Base-by-base conservation (phyloP, 208 protist species). In the Leishmania arabica region DNA sequence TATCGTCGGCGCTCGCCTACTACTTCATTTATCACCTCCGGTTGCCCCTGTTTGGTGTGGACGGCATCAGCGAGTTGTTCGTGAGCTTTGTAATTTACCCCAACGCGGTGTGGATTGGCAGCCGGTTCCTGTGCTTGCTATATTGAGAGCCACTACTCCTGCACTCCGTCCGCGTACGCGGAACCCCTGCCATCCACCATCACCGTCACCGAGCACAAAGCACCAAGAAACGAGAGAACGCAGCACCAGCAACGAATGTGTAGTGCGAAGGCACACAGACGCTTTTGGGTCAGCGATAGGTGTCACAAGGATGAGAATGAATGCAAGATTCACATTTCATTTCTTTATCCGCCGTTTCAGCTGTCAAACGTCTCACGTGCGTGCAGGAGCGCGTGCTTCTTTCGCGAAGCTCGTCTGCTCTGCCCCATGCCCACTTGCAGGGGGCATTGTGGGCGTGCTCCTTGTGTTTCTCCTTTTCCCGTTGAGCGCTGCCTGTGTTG, bases 41-140 rank as follows among this genome's bases (percentile, higher is more conserved):
- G 0, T 70, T 91, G 62, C 79, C 81, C 24, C 51, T 89, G 13
- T 77, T 77, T 68, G 84, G 87, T 47, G 79, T 78, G 21, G 64
- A 54, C 7, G 86, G 84, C 65, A 89, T 87, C 73, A 90, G 86
- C 47, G 88, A 88, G 47, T 68, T 86, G n/a, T 91, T 89, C 81
- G 71, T 93, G 17, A 88, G 81, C 54, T 88, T 89, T 81, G 86
- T 95, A 37, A 77, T 90, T n/a, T 95, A 92, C 78, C 89, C 89
- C 58, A 95, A 91, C 68, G 84, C 86, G 2, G 37, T 95, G 27
- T 95, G 89, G 91, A 77, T 90, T 5, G 84, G 83, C 11, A 82
- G 84, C 68, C 80, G 80, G 40, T 69, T 88, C 56, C 42, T 88
- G 54, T 80, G 83, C 37, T 31, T 66, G 34, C n/a, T 68, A 4